Base-by-base conservation (phyloP, 2,329 filamentous ascomycete species). In the Hyphodiscus sp. region DNA sequence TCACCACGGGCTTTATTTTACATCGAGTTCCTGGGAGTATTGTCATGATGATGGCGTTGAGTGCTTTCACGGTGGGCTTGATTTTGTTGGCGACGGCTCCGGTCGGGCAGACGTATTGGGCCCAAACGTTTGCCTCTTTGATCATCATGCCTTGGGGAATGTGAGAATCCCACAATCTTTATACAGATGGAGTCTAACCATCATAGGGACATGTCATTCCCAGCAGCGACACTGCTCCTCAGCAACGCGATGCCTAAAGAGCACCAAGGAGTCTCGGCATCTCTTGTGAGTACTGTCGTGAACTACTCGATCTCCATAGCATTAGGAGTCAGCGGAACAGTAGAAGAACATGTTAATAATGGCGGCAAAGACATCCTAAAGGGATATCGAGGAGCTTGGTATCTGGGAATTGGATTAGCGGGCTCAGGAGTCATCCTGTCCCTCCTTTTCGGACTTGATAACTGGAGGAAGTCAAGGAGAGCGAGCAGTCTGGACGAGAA, bases 241-340 rank as follows among this genome's bases (percentile, higher is more conserved):
- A 80, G 76, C 29, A 77, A 85, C 58, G 70, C 70, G 1, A 70
- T 77, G 26, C 59, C 67, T 10, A 68, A 70, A 29, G 67, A 75
- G 49, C 71, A 76, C 49, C 77, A 80, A 58, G 77, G 77, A 5
- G 70, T 79, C 16, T 76, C 76, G 2, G 76, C 76, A 0, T 80
- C 75, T 18, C 65, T 87, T 6, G 79, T 86, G 30, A 82, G 77
- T 53, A 86, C 83, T 0, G 73, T 85, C 11, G 79, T 87, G 56
- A 87, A 89, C 66, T 89, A 87, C 63, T 78, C 77, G 54, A 86
- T 88, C 33, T 81, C 80, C 1, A 67, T 87, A 2, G 82, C 81
- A 0, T 72, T 89, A 0, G 85, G 84, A 0, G 76, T 89, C 45
- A 83, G 83, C 0, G 83, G 82, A 0, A 86, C 82, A 0, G 76